Conservation (phyloP, 129 eudicot genomes). For the Lactuca sativa region DNA sequence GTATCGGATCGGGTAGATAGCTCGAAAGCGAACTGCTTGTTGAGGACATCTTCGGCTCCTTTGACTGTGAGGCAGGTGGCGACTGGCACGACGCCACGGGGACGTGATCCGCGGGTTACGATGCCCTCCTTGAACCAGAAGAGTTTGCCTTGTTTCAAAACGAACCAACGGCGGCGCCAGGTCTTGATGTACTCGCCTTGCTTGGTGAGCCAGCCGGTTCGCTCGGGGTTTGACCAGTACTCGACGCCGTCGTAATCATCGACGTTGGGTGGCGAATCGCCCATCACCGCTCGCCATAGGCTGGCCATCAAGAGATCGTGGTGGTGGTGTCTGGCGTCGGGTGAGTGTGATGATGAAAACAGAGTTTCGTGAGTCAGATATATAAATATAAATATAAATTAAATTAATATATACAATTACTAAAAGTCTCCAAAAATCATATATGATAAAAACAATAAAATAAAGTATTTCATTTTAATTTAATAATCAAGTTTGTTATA, state of each 20-base stretch:
- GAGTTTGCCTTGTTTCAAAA: constrained; percentile 80
- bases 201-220: constrained; percentile 97
- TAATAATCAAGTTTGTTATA: too few relatives aligned
- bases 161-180: constrained; percentile 98
- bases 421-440: neutral
- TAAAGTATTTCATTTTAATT: too few relatives aligned
- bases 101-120: constrained; percentile 72
- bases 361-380: neutral
- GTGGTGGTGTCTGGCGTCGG: neutral
- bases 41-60: constrained; percentile 90
- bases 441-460: too few relatives aligned
- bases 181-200: constrained; percentile 99
- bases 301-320: constrained; percentile 42
- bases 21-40: constrained; percentile 79
- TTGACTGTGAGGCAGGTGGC: constrained; percentile 80
- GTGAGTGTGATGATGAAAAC: neutral
- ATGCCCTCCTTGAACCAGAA: constrained; percentile 94
- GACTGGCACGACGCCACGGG: constrained; percentile 88
- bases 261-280: constrained; percentile 43
- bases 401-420: neutral
- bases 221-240: constrained; percentile 78
- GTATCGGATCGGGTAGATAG: constrained; percentile 73
- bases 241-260: constrained; percentile 63
- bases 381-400: neutral
- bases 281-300: constrained; percentile 80